These are phyloP conservation scores for Vigna unguiculata DNA, from an alignment of 306 rosid species.

Conservation along the genomic window DNA sequence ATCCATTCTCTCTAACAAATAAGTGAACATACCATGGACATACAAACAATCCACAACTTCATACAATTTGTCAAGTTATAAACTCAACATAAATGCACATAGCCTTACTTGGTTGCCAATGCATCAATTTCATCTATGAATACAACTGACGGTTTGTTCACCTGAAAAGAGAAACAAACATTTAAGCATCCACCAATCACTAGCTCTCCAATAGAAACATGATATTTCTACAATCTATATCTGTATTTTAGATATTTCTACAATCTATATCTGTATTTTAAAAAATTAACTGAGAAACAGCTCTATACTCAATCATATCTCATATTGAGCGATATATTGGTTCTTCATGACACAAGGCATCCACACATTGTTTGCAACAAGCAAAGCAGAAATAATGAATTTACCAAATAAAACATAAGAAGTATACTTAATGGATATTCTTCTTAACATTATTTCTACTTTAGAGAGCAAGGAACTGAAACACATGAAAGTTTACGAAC, in stretches of 20 bases:
- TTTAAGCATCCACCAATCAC: constrained; percentile 25
- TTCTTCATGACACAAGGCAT: constrained; percentile 29
- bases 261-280: constrained; percentile 30
- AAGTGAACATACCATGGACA: constrained; percentile 29
- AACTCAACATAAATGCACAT: constrained; percentile 44
- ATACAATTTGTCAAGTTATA: constrained; percentile 5
- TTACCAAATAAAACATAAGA: neutral
- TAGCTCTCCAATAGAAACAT: constrained; percentile 35
- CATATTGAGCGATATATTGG: constrained; percentile 14
- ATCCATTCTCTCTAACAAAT: constrained; percentile 30
- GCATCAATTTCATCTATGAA: constrained; percentile 99
- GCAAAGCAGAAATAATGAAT: constrained; percentile 36
- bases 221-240: constrained; percentile 34
- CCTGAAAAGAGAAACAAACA: constrained; percentile 67
- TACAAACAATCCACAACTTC: constrained; percentile 28
- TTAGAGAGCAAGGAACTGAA: constrained; percentile 39
- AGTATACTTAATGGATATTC: constrained; percentile 18
- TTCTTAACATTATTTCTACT: constrained; percentile 27
- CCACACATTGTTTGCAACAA: constrained; percentile 22
- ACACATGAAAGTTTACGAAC: constrained; percentile 9
- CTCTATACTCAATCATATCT: constrained; percentile 12
- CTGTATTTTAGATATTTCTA: constrained; percentile 28
- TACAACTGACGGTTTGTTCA: constrained; percentile 95
- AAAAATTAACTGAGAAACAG: constrained; percentile 14
- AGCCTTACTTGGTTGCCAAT: constrained; percentile 81